Percentiles rank a stretch among this genome's conserved stretches.
These are phyloP conservation scores for Pseudozyma pruni DNA, from an alignment of 1,284 basidiomycete species.

Conservation along the genomic window DNA sequence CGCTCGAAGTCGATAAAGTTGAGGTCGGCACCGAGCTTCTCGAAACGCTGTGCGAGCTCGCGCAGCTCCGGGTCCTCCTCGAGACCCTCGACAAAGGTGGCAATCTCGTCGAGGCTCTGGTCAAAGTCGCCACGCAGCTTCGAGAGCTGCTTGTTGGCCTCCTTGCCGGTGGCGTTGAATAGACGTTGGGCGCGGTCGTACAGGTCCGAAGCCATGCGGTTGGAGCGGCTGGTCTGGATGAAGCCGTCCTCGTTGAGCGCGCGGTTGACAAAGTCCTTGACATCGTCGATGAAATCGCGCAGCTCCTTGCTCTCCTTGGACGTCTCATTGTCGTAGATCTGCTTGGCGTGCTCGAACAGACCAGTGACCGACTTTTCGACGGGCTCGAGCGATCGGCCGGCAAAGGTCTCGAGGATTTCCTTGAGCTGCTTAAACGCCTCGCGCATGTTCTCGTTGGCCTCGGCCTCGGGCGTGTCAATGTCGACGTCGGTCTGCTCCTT, in stretches of 20 bases:
- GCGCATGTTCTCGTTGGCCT: slow-evolving; percentile 69
- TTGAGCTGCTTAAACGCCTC: slow-evolving; percentile 69
- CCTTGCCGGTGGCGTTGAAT: slow-evolving; percentile 46
- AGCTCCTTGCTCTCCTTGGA: slow-evolving; percentile 64
- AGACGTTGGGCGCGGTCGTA: slow-evolving; percentile 49
- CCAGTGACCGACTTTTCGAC: slow-evolving; percentile 67
- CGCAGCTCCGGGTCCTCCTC: slow-evolving; percentile 48
- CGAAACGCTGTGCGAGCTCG: slow-evolving; percentile 68
- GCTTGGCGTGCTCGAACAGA: slow-evolving; percentile 67
- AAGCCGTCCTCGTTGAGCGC: slow-evolving; percentile 50
- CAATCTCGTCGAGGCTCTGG: slow-evolving; percentile 32
- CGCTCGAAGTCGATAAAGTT: slow-evolving; percentile 44
- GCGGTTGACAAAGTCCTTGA: slow-evolving; percentile 46
- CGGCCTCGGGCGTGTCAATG: slow-evolving; percentile 67
- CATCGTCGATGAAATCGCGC: slow-evolving; percentile 66
- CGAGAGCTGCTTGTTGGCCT: slow-evolving; percentile 50
- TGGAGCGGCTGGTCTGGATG: slow-evolving; percentile 46
- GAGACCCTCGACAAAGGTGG: slow-evolving; percentile 43
- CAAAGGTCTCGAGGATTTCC: slow-evolving; percentile 69
- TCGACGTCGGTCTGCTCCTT: slow-evolving; percentile 68
- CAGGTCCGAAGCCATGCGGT: slow-evolving; percentile 39
- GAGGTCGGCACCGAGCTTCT: slow-evolving; percentile 68
- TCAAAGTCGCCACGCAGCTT: slow-evolving; percentile 46
- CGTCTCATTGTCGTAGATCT: slow-evolving; percentile 67
- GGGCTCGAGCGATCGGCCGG: slow-evolving; percentile 56